Evolutionary conservation across 768 basidiomycete species (phyloP).

Genomic region (Boletus pseudo-olivaceus): DNA sequence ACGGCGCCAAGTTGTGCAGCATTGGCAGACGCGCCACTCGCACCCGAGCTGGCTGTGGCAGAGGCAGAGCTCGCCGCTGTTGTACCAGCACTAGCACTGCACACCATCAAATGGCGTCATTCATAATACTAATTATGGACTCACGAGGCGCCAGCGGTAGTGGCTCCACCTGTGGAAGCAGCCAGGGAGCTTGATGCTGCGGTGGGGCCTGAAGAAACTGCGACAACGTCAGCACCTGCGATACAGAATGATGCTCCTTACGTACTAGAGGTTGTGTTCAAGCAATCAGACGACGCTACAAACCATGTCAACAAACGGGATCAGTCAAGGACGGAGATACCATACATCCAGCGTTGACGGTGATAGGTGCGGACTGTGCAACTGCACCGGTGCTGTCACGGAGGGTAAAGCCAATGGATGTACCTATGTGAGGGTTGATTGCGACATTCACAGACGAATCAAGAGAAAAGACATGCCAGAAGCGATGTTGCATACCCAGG

Average conservation of each 20-base stretch:
- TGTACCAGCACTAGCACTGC: background rate
- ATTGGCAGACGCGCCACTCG: constrained; percentile 40
- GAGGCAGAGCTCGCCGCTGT: background rate
- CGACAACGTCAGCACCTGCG: constrained; percentile 13
- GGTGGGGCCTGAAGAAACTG: constrained; percentile 25
- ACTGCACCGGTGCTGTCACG: constrained; percentile 55
- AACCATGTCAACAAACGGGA: constrained; percentile 10
- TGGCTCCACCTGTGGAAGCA: background rate
- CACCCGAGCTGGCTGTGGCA: constrained; percentile 14
- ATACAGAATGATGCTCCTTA: constrained; percentile 14
- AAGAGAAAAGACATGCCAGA: constrained; percentile 32
- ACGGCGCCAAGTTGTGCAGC: constrained; percentile 42
- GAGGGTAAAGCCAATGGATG: constrained; percentile 52
- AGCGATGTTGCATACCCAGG: constrained; percentile 54
- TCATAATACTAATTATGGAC: background rate
- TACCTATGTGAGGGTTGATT: constrained; percentile 33
- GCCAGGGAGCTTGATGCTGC: constrained; percentile 4
- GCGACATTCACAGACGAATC: background rate
- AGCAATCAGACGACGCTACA: constrained; percentile 32
- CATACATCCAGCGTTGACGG: constrained; percentile 49
- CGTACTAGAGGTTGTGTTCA: constrained; percentile 25
- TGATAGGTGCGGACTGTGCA: constrained; percentile 52
- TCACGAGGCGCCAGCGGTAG: constrained; percentile 17
- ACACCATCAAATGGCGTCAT: constrained; percentile 12
- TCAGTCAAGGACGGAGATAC: background rate